Evolutionary conservation across 371 early-diverging fungal genomes (phyloP).

Genomic region (Funneliformis caledonium): DNA sequence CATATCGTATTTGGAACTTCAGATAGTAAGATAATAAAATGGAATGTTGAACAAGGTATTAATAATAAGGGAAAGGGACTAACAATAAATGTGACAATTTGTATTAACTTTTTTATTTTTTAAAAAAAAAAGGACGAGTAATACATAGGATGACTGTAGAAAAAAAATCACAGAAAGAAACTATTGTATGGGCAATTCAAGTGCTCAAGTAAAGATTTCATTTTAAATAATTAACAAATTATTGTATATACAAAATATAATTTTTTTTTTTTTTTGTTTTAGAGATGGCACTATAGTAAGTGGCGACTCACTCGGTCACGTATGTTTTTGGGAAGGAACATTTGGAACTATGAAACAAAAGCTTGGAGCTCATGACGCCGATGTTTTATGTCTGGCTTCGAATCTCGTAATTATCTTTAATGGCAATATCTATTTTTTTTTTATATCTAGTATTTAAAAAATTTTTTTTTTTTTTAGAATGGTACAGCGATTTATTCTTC

Average conservation of each 20-base stretch:
- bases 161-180: constrained; percentile 60
- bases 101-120: neutral
- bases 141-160: constrained; percentile 76
- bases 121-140: constrained; percentile 53
- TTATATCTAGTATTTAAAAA: neutral
- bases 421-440: neutral
- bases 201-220: constrained; percentile 51
- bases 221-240: neutral
- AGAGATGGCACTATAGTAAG: constrained; percentile 79
- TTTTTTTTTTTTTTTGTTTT: neutral
- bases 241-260: neutral
- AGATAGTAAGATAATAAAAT: constrained; percentile 78
- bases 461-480: constrained; percentile 42
- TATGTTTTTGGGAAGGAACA: constrained; percentile 85
- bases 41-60: constrained; percentile 63
- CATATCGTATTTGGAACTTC: constrained; percentile 84
- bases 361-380: constrained; percentile 80
- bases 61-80: neutral
- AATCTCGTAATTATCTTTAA: constrained; percentile 47
- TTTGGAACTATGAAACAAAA: constrained; percentile 71
- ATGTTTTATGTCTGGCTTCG: constrained; percentile 84
- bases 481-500: constrained; percentile 80
- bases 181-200: constrained; percentile 67
- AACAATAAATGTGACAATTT: neutral
- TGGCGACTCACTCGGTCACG: constrained; percentile 89